These are phyloP conservation scores for Monosporozyma aerobia DNA, from an alignment of 805 yeast genomes.

Conservation along the genomic window DNA sequence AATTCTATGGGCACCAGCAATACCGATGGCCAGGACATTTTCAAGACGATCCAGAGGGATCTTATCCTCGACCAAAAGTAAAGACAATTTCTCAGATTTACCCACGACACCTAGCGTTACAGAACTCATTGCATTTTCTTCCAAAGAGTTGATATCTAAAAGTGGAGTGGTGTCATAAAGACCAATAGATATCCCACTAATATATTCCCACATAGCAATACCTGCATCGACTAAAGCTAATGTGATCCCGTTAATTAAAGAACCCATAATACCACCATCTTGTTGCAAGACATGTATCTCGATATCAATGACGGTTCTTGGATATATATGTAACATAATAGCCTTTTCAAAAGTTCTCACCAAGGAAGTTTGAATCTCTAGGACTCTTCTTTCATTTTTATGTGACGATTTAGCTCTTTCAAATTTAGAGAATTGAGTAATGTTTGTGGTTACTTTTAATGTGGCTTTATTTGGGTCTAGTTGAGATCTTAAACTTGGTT, in stretches of 20 bases:
- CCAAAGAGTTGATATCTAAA: slow-evolving; percentile 72
- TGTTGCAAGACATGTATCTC: slow-evolving; percentile 71
- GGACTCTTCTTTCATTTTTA: slow-evolving; percentile 59
- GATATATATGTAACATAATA: slow-evolving; percentile 62
- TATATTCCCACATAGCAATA: slow-evolving; percentile 84
- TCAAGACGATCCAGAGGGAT: slow-evolving; percentile 77
- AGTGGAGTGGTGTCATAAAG: slow-evolving; percentile 68
- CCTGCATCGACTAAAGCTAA: slow-evolving; percentile 93
- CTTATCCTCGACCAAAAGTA: slow-evolving; percentile 72
- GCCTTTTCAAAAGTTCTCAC: slow-evolving; percentile 68
- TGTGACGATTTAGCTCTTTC: slow-evolving; percentile 59
- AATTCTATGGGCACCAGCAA: slow-evolving; percentile 77
- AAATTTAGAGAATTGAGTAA: slow-evolving; percentile 73
- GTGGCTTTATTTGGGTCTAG: slow-evolving; percentile 43
- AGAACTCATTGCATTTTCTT: slow-evolving; percentile 74
- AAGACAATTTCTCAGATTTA: slow-evolving; percentile 64
- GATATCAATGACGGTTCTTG: slow-evolving; percentile 73
- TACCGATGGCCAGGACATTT: slow-evolving; percentile 65
- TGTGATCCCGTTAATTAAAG: slow-evolving; percentile 77
- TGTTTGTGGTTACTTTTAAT: slow-evolving; percentile 52
- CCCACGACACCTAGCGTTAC: slow-evolving; percentile 83
- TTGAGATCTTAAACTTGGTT: slow-evolving; percentile 54
- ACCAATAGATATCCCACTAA: slow-evolving; percentile 74
- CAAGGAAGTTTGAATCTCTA: slow-evolving; percentile 57
- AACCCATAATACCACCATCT: slow-evolving; percentile 81